Evolutionary conservation across 352 stramenopile species (phyloP), one percentile per base, ranked within the genome.

Genomic region (Phytophthora fragariaefolia): DNA sequence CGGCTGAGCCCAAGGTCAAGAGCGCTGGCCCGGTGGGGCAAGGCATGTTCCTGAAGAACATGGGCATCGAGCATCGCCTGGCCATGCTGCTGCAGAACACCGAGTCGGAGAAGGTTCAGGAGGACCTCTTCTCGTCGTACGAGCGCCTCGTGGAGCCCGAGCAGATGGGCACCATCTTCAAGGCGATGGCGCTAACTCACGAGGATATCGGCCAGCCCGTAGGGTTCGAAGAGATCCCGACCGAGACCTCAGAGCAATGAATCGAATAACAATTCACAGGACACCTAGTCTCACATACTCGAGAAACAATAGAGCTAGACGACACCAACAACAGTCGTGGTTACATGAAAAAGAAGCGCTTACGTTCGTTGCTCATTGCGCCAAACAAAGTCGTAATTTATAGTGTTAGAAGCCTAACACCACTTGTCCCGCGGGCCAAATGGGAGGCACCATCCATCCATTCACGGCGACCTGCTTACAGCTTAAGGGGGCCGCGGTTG

Each of bases 81-180:
- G 89, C 92, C 18, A 86, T 89, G 65, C 76, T 98, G 58, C 85
- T 98, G 46, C 82, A 98, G 70, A 91, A 91, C 61, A 86, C 87
- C 50, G 76, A 83, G 62, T 81, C 72, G 47, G 85, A 95, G 17
- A 85, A 96, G 27, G 40, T 72, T 46, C 85, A 97, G 54, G 84
- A 97, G 38, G 83, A 97, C 43, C 69, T 98, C 17, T 97, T 96
- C 62, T 87, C 91, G 43, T 90, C 95, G 12, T 93, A 98, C 58
- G 92, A 98, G 69, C 92, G 95, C 26, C 87, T 99, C 30, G 86
- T 98, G 18, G 73, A 95, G 45, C 64, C 87, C 0, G 92, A 98
- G 27, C 90, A 98, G 59, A 98, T 98, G 93, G 96, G 95, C 24
- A 85, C 89, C 42, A 92, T 96, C 63, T 99, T 97, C 76, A 98